A percentile compares a stretch with the other conserved stretches of the same genome.
Evolutionary conservation across 2,329 filamentous ascomycete species (phyloP).

Genomic region (Fusarium ambrosium): DNA sequence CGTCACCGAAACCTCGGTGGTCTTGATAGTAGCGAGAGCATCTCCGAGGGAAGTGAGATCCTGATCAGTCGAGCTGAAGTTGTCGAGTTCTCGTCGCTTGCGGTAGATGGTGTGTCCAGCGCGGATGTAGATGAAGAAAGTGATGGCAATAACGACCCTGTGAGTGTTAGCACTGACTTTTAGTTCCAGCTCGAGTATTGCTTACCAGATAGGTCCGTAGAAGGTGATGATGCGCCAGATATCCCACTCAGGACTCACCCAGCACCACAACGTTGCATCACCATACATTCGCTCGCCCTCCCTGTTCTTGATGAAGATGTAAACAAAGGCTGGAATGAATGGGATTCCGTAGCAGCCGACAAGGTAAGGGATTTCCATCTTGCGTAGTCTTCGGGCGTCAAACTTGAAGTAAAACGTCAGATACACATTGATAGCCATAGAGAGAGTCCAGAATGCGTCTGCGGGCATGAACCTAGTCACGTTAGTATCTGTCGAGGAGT

Average conservation of each 20-base stretch:
- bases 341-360: slow-evolving; percentile 80
- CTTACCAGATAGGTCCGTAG: slow-evolving; percentile 79
- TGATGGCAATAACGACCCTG: slow-evolving; percentile 72
- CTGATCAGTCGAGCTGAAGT: slow-evolving; percentile 64
- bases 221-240: slow-evolving; percentile 80
- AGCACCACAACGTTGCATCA: slow-evolving; percentile 84
- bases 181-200: too few species aligned
- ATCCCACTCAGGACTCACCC: slow-evolving; percentile 77
- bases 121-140: slow-evolving; percentile 74
- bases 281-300: slow-evolving; percentile 75
- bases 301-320: slow-evolving; percentile 71
- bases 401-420: slow-evolving; percentile 84
- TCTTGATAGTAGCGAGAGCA: slow-evolving; percentile 64
- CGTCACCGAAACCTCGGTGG: slow-evolving; percentile 75
- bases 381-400: slow-evolving; percentile 72
- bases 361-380: slow-evolving; percentile 79
- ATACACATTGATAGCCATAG: slow-evolving; percentile 88
- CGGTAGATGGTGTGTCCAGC: slow-evolving; percentile 77
- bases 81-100: slow-evolving; percentile 72
- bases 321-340: slow-evolving; percentile 75
- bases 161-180: slow-evolving; percentile 25
- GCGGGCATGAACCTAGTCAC: slow-evolving; percentile 79
- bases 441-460: slow-evolving; percentile 81
- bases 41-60: slow-evolving; percentile 59
- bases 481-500: slow-evolving; percentile 28